Conservation (phyloP, 2,329 filamentous ascomycete species). For the Fusarium nodosum region DNA sequence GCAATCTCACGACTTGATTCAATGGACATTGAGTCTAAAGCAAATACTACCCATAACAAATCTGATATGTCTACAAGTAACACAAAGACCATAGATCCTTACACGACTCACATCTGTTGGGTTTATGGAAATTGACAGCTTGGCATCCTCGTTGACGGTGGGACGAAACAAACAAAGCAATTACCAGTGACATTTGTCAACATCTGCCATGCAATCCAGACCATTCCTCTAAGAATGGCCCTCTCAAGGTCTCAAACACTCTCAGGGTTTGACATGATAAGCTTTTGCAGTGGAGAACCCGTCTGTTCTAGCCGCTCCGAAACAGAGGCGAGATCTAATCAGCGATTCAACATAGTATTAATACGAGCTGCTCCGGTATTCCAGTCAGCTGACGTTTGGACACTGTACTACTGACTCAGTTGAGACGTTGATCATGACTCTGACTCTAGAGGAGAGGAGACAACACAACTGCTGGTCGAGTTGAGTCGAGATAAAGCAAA, state of each 20-base stretch:
- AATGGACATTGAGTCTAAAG: not conserved
- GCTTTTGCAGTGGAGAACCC: conserved; percentile 45
- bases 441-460: not conserved
- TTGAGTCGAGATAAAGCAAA: not conserved
- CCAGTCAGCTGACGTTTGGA: conserved; percentile 24
- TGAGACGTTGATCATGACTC: conserved; percentile 1
- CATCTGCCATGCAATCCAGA: not conserved
- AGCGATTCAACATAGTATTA: not conserved
- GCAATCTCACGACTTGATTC: not conserved
- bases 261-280: conserved; percentile 31
- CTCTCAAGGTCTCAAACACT: conserved; percentile 9
- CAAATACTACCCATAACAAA: not conserved
- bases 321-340: conserved; percentile 33
- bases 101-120: not conserved
- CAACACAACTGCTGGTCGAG: not conserved
- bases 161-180: conserved; percentile 1
- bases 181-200: not conserved
- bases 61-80: conserved; percentile 8
- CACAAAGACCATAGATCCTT: conserved; percentile 1
- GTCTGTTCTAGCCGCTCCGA: conserved; percentile 18
- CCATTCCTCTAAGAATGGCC: conserved; percentile 4
- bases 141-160: conserved; percentile 7
- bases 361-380: conserved; percentile 17
- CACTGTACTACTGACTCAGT: conserved; percentile 13
- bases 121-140: conserved; percentile 8